Evolutionary conservation across 176 grass and related monocot genomes (phyloP).

Genomic region (Tuctoria greenei): DNA sequence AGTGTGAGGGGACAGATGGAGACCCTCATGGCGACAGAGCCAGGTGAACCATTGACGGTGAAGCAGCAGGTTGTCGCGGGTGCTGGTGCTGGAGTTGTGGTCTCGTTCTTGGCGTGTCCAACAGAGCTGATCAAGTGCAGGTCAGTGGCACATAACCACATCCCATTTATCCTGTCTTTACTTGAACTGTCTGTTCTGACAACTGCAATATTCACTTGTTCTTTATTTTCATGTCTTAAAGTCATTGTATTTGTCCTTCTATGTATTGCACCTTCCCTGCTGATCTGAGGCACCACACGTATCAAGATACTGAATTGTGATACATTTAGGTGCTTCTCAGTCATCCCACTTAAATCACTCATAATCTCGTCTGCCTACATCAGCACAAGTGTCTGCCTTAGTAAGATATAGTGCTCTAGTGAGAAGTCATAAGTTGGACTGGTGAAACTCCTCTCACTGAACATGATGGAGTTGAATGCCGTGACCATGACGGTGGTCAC

Average conservation of each 20-base stretch:
- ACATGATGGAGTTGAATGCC: too few relatives aligned
- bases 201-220: background rate
- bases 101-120: constrained; percentile 80
- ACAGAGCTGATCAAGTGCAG: constrained; percentile 98
- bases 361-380: background rate
- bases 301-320: background rate
- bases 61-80: constrained; percentile 77
- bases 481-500: too few relatives aligned
- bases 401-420: background rate
- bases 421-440: background rate
- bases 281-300: background rate
- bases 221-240: background rate
- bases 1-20: constrained; percentile 92
- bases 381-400: background rate
- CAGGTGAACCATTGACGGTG: constrained; percentile 52
- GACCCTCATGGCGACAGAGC: constrained; percentile 52
- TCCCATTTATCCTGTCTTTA: background rate
- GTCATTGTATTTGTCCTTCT: background rate
- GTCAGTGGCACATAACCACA: constrained; percentile 9
- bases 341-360: constrained; percentile 1
- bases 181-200: background rate
- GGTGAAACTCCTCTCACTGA: background rate
- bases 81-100: constrained; percentile 68
- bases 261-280: constrained; percentile 3
- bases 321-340: background rate